Evolutionary conservation across 1,284 basidiomycete genomes (phyloP), one percentile per base, ranked within the genome.

Genomic region (Volvariella surrecta): DNA sequence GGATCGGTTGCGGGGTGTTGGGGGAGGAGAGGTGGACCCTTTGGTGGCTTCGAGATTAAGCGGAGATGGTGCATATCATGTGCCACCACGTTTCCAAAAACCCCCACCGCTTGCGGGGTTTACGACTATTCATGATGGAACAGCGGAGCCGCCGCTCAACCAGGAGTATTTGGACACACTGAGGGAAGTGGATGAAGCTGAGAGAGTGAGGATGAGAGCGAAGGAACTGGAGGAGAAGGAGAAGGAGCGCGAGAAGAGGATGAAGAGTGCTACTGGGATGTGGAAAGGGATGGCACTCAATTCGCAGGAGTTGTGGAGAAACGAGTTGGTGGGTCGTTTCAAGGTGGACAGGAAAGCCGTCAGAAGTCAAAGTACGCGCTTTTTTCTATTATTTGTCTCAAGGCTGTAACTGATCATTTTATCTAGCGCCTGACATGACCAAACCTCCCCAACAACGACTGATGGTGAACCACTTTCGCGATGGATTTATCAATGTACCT

Each of bases 381-480:
- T 28, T 45, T 16, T 11, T 38, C 20, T 38, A 18, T 42, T 40
- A 45, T 32, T 43, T 28, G 16, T 42, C 11, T 37, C 21, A 37
- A 42, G 42, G 43, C 40, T 45, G 42, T 37, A 34, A 24, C 44
- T 46, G 11, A 17, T 43, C 45, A 39, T 34, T 48, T 32, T 42
- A 24, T 45, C 37, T 52, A 66, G 67, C 64, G 46, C 56, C 67
- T 42, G 74, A 79, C 58, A 60, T 74, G 17, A 56, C 66, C 37
- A 80, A 82, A 58, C 72, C 71, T 11, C 67, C 69, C 8, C 81
- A 82, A 47, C 81, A 85, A 49, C 76, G 85, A 19, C 63, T 88
- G 8, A 74, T 76, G 44, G 66, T 86, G 32, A 66, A 69, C 2
- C 76, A 79, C 46, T 67, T 76, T 45, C 61, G 67, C 13, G 45